Evolutionary conservation across 441 rosid species (phyloP).

Genomic region (Adansonia rubrostipa): DNA sequence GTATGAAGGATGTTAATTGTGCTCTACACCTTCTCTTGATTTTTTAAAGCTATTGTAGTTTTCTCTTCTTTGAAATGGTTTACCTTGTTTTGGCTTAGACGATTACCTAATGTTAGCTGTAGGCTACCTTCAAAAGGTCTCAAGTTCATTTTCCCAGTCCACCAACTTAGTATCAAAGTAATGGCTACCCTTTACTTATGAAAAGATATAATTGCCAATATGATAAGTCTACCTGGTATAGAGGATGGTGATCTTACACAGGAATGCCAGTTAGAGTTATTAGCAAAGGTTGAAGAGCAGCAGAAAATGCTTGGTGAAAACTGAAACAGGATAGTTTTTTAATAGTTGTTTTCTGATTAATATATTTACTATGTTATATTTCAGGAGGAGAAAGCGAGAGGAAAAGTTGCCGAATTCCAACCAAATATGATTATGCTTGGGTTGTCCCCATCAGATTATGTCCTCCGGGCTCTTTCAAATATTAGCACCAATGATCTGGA

Average conservation of each 20-base stretch:
- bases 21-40: background rate
- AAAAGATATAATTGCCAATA: background rate
- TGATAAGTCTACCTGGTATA: background rate
- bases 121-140: background rate
- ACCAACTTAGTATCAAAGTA: background rate
- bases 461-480: constrained; percentile 70
- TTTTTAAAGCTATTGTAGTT: background rate
- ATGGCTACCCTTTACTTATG: background rate
- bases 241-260: background rate
- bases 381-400: constrained; percentile 78
- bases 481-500: constrained; percentile 86
- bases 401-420: constrained; percentile 55
- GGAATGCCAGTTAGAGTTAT: background rate
- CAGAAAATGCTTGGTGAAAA: background rate
- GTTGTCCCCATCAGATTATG: constrained; percentile 75
- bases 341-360: constrained; percentile 2
- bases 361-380: constrained; percentile 26
- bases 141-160: background rate
- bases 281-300: background rate
- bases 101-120: background rate
- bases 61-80: background rate
- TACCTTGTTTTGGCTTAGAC: background rate
- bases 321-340: background rate
- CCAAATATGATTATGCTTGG: constrained; percentile 77
- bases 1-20: background rate